Percentiles rank a stretch among this genome's conserved stretches.
Conservation (phyloP, 306 rosid species). For the Citrullus colocynthis region DNA sequence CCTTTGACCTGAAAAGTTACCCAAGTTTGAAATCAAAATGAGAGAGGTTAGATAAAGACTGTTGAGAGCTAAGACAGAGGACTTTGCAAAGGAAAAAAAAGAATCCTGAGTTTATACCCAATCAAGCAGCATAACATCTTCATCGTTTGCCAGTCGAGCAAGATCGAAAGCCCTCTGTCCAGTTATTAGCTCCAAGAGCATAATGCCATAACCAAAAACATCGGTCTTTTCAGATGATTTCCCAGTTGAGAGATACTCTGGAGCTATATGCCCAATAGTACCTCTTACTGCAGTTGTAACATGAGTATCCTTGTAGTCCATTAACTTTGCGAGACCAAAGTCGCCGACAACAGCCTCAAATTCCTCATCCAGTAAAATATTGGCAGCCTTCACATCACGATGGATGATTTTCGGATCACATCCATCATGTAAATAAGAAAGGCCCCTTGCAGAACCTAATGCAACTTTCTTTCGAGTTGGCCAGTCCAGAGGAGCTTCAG, state of each 20-base stretch:
- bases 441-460: constrained; percentile 13
- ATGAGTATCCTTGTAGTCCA: constrained; percentile 15
- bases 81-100: not conserved
- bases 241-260: constrained; percentile 17
- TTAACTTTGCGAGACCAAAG: constrained; percentile 13
- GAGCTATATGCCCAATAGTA: constrained; percentile 15
- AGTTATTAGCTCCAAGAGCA: constrained; percentile 14
- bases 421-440: constrained; percentile 10
- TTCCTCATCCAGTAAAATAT: constrained; percentile 15
- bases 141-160: constrained; percentile 15
- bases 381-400: constrained; percentile 19
- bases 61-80: not conserved
- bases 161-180: constrained; percentile 17
- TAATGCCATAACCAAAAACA: constrained; percentile 17
- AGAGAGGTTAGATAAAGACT: not conserved
- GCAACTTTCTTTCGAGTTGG: constrained; percentile 15
- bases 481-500: constrained; percentile 14
- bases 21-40: not conserved
- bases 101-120: not conserved
- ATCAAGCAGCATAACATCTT: constrained; percentile 16
- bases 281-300: constrained; percentile 14
- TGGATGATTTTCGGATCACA: constrained; percentile 16
- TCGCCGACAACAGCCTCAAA: constrained; percentile 14
- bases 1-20: constrained; percentile 9
- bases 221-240: constrained; percentile 15